These are phyloP conservation scores for Botrytis cinerea DNA, from an alignment of 2,329 filamentous ascomycete genomes.

Conservation along the genomic window DNA sequence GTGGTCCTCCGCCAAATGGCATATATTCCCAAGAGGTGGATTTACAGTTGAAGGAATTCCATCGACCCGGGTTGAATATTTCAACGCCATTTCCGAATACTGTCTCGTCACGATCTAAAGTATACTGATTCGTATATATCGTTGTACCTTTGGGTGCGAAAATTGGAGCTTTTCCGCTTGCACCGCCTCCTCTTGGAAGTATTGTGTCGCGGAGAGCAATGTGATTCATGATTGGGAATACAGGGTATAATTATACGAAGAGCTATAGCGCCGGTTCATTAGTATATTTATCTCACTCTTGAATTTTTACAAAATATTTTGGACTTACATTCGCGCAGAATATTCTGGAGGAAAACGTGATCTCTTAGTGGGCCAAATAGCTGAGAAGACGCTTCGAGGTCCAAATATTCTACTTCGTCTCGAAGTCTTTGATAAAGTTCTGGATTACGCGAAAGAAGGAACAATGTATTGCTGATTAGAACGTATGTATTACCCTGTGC, in stretches of 20 bases:
- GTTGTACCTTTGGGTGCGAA: slow-evolving; percentile 39
- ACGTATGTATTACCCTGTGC: slow-evolving; percentile 46
- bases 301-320: slow-evolving; percentile 44
- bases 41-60: slow-evolving; percentile 29
- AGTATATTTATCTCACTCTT: not conserved
- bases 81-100: slow-evolving; percentile 44
- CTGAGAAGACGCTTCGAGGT: slow-evolving; percentile 23
- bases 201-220: slow-evolving; percentile 31
- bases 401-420: slow-evolving; percentile 45
- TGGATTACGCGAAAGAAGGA: not conserved
- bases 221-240: not conserved
- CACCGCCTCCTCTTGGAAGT: slow-evolving; percentile 43
- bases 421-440: not conserved
- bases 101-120: slow-evolving; percentile 43
- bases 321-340: slow-evolving; percentile 54
- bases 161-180: slow-evolving; percentile 40
- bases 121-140: slow-evolving; percentile 33
- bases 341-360: not conserved
- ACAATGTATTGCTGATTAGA: slow-evolving; percentile 37
- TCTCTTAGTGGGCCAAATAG: not conserved
- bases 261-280: not conserved
- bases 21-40: not conserved
- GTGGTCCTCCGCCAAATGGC: slow-evolving; percentile 19
- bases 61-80: slow-evolving; percentile 44
- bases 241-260: slow-evolving; percentile 11